Evolutionary conservation across 2,329 filamentous ascomycete species (phyloP).

Genomic region (Clonostachys rhizophaga): DNA sequence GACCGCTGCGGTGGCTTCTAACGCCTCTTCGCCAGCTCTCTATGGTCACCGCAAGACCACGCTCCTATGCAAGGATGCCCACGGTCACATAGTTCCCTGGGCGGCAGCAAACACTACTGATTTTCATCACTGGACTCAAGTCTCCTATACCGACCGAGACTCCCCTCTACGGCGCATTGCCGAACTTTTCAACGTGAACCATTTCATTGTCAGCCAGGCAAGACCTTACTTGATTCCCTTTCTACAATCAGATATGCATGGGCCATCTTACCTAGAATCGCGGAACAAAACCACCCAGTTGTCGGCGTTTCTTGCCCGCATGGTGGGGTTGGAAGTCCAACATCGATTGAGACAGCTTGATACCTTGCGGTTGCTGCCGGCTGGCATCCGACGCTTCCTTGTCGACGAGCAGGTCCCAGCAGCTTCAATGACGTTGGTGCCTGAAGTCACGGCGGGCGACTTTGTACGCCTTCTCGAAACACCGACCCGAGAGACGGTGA

Average conservation of each 20-base stretch:
- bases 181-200: conserved; percentile 88
- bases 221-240: conserved; percentile 87
- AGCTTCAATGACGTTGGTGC: conserved; percentile 75
- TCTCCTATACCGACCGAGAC: conserved; percentile 61
- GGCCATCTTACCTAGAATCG: conserved; percentile 55
- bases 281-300: conserved; percentile 53
- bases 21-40: conserved; percentile 59
- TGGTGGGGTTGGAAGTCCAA: conserved; percentile 72
- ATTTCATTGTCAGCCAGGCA: conserved; percentile 92
- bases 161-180: conserved; percentile 65
- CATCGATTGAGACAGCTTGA: conserved; percentile 81
- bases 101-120: conserved; percentile 54
- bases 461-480: conserved; percentile 78
- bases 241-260: conserved; percentile 74
- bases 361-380: conserved; percentile 67
- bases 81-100: conserved; percentile 72
- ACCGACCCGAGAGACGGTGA: conserved; percentile 68
- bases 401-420: conserved; percentile 80
- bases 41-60: conserved; percentile 59
- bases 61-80: conserved; percentile 74
- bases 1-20: conserved; percentile 74
- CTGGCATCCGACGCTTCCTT: conserved; percentile 67
- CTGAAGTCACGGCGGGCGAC: conserved; percentile 68
- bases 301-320: conserved; percentile 55
- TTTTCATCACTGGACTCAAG: conserved; percentile 65